Evolutionary conservation across 768 basidiomycete species (phyloP), one percentile per base, ranked within the genome.

Genomic region (Boletus bicolor): DNA sequence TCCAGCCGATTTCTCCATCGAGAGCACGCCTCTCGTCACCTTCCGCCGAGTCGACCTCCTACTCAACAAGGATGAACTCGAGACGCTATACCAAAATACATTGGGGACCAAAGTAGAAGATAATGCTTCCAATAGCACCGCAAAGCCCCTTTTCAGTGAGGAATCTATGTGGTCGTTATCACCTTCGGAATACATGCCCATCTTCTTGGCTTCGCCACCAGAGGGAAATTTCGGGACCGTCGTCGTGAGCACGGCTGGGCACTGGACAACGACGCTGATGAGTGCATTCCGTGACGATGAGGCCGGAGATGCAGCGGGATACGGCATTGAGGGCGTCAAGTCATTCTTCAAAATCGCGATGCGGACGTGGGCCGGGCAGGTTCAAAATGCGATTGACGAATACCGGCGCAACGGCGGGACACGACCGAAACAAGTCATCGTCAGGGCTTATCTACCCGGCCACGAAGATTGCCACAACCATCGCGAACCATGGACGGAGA

Each of bases 41-140:
- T 88, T 87, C 74, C 78, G 84, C 36, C 78, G 86, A 9, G 76
- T 86, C 51, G 86, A 88, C 62, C 72, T 88, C 5, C 75, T 88
- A 5, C 67, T 82, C 43, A 76, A 76, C 12, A 65, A 75, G 41
- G 69, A 75, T 1, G 81, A 84, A 49, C 73, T 88, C 7, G 68
- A 72, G 11, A 62, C 68, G 0, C 62, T 87, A 15, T 79, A 85
- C 64, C 58, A 68, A 36, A 46, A 58, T 30, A 58, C 57, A 15
- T 60, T 68, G 5, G 44, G 60, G 36, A 53, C 57, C 9, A 63
- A 68, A 45, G 57, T 49, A 15, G 48, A 60, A 15, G 57, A 51
- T 0, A 48, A 67, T 44, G 54, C 60, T 30, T 60, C 56, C 17
- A 62, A 72, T 24, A 17, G 32, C 6, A 75, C 78, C 41, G 34